Base-by-base conservation (phyloP, 345 rosid species). In the Odontarrhena argentea region DNA sequence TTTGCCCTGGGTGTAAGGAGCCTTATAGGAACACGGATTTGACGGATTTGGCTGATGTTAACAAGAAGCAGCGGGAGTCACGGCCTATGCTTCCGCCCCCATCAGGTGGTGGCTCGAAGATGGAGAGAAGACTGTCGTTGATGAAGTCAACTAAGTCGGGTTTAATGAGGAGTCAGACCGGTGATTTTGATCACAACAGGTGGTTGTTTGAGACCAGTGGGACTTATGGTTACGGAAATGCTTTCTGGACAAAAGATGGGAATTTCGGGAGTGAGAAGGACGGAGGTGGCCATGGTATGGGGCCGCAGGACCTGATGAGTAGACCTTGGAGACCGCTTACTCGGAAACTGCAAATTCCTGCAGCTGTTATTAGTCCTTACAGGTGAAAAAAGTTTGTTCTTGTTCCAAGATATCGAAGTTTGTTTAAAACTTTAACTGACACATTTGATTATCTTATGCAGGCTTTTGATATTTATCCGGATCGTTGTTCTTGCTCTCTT, bases 281-380 rank as follows among this genome's bases (percentile, higher is more conserved):
- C 25, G 96, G 85, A 8, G 81, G 73, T 28, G 79, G 86, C 12
- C 86, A 85, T 14, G 87, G 74, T 65, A 76, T 37, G 55, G 94
- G 87, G 67, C 96, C 94, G 0, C 78, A 82, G 55, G 97, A 88
- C 55, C 81, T 93, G 79, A 82, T 93, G 89, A 88, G 68, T 78
- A 87, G 89, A 75, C 98, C 98, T 12, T 92, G 98, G 98, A 80
- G 98, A 77, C 98, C 98, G 1, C 97, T 92, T 46, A 92, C 96
- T 11, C 74, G 98, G 74, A 92, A 92, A 75, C 71, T 92, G 40
- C 92, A 79, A 80, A 92, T 92, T 63, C 97, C 98, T 67, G 98
- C 98, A 54, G 98, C 85, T 67, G 56, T 93, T 68, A 82, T 93
- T 69, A 93, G 98, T 74, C 98, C 98, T 68, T 93, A 93, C 69